phyloP scores from a whole-genome alignment of 768 basidiomycete species.

The Phaffia tasmanica region DNA sequence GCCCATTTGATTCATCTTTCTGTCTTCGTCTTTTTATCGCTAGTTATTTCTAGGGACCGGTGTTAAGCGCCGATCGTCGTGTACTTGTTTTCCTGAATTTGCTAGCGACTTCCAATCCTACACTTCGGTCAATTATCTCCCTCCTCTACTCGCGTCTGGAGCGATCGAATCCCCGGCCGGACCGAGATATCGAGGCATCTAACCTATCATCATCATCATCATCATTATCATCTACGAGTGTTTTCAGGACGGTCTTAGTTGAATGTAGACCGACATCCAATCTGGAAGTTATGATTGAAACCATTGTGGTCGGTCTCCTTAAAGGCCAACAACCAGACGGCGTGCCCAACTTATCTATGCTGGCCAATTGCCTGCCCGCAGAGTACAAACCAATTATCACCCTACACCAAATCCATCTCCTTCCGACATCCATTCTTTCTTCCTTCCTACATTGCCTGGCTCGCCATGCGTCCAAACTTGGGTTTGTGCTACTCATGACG shows the following conservation, averaged over 20 bases:
- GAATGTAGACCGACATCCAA: conserved; percentile 10
- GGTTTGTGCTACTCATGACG: not conserved
- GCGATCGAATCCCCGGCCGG: not conserved
- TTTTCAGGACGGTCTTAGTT: not conserved
- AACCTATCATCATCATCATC: not conserved
- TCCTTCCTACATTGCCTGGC: conserved; percentile 1
- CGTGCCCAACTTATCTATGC: not conserved
- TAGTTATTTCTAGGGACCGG: too few species aligned
- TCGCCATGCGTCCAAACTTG: not conserved
- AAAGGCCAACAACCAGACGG: not conserved
- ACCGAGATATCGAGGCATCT: not conserved
- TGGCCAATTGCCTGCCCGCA: not conserved
- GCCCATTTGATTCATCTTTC: too few species aligned
- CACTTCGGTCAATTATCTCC: not conserved
- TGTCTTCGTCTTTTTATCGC: too few species aligned
- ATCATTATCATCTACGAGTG: not conserved
- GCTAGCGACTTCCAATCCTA: not conserved
- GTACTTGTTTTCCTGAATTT: too few species aligned
- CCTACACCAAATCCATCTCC: conserved; percentile 14
- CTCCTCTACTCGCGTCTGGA: not conserved
- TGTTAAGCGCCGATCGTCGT: too few species aligned
- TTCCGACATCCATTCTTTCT: not conserved
- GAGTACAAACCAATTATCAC: not conserved
- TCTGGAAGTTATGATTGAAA: conserved; percentile 1
- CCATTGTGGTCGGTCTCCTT: conserved; percentile 3